Percentiles rank a stretch among this genome's conserved stretches.
Conservation (phyloP, 2,329 filamentous ascomycete species). For the Hymenoscyphus scutula region DNA sequence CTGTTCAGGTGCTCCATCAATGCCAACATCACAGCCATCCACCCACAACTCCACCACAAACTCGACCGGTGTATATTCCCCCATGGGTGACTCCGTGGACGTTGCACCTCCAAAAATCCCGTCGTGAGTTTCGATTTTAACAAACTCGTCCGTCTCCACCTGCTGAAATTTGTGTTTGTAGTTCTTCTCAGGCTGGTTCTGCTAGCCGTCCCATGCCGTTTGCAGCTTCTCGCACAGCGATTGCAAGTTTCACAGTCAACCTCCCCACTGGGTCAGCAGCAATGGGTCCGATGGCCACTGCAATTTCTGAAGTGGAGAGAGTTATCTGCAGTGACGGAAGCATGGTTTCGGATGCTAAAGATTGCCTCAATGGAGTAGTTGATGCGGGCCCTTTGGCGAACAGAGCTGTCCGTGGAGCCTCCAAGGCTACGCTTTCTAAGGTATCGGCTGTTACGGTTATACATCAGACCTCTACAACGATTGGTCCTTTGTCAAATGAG, state of each 20-base stretch:
- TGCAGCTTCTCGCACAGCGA: background rate
- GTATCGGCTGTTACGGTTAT: background rate
- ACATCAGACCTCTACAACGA: background rate
- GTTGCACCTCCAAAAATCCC: background rate
- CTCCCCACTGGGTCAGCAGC: background rate
- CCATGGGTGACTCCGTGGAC: background rate
- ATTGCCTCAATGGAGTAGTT: constrained; percentile 6
- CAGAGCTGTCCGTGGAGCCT: background rate
- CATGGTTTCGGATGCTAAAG: background rate
- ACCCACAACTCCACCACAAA: background rate
- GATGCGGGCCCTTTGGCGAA: too few relatives aligned
- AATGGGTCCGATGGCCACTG: background rate
- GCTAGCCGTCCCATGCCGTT: background rate
- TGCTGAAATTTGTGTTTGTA: background rate
- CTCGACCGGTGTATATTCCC: background rate
- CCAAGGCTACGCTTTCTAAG: background rate
- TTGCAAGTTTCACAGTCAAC: constrained; percentile 4
- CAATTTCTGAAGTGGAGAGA: background rate
- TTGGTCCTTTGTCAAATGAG: background rate
- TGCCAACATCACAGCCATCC: background rate
- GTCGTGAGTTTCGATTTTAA: background rate
- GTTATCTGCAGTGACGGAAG: constrained; percentile 8
- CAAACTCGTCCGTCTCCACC: too few relatives aligned
- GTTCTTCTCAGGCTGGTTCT: too few relatives aligned
- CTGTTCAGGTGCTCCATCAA: background rate